Base-by-base conservation (phyloP, 1,284 basidiomycete species). In the Blastosporella zonata region DNA sequence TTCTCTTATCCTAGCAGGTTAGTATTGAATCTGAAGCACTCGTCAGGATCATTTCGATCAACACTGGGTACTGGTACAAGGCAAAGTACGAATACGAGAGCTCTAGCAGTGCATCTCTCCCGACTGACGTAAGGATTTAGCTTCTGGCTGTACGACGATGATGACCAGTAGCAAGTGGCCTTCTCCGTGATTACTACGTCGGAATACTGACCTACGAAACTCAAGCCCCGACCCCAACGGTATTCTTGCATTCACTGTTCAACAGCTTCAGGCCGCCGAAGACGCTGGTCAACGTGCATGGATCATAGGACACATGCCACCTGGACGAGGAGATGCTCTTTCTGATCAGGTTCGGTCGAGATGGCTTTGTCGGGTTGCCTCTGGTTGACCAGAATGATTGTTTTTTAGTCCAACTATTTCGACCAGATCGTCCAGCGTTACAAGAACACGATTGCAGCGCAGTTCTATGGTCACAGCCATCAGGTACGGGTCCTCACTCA, bases 61-160 rank as follows among this genome's bases (percentile, higher is more conserved):
- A 83, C 50, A 78, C 77, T 3, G 71, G 77, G 17, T 81, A 77
- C 49, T 81, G 79, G 77, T 81, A 78, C 56, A 77, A 73, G 54
- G 66, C 67, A 53, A 78, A 78, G 77, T 73, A 53, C 44, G 65
- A 45, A 20, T 12, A 10, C 23, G 22, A 38, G 10, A 5, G 6
- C 25, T 20, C 39, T 34, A 17, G 13, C 21, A 23, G 18, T 25
- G 13, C 36, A 3, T 37, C 6, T 3, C 12, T 1, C 15, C 15
- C 31, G 4, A n/a, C 21, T 50, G 13, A 47, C 17, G 10, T 28
- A 17, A 25, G 10, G 2, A 9, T 22, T 10, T 5, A 73, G 72
- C 59, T 73, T 75, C 56, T 80, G 76, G 73, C 65, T 81, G 1
- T 81, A 76, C 55, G 78, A 79, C 53, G 73, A 67, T 43, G 68